Base-by-base conservation (phyloP, 202 grass and related monocot species). In the Digitaria exilis region DNA sequence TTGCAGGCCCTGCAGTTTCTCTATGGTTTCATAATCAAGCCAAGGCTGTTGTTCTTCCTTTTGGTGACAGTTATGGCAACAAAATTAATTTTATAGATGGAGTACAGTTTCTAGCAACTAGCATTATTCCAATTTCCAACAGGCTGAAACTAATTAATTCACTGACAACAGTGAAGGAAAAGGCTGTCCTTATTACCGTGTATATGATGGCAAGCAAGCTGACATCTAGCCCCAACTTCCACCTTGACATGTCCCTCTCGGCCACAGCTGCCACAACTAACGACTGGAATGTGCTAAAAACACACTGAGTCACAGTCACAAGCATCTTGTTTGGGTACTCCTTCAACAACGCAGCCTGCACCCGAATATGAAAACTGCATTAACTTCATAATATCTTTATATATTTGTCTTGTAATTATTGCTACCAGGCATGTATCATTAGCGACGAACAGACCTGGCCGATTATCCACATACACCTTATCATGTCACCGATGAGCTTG, bases 391-490 rank as follows among this genome's bases (percentile, higher is more conserved):
- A 56, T 56, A 45, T 39, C 9, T 15, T 46, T 39, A 39, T 39
- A 34, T 34, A 39, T 39, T 39, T 39, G 0, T 39, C 37, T 9
- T 39, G 37, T 39, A 39, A 39, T 39, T 39, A 39, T 18, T 5
- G 0, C 12, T 18, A 61, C 31, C 37, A 39, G 37, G 10, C 0
- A 66, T n/a, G 18, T 1, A 66, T 48, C 56, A 39, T 39, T 39
- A 5, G 1, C 4, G 8, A n/a, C 21, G 18, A 35, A 66, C 63
- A 41, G 18, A 66, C 63, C 32, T 67, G 64, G 41, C n/a, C 39
- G 10, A 94, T 71, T 44, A 90, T 42, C 92, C 89, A 94, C 30
- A 94, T n/a, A 6, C 87, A 90, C 70, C 64, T 86, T 31, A 79
- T 41, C 0, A 50, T 41, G 75, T 75, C 85, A 7, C 87, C 67